Percentiles rank a stretch among this genome's conserved stretches.
These are phyloP conservation scores for Pseudonitzschia multiseries DNA, from an alignment of 108 stramenopile genomes.

Conservation along the genomic window DNA sequence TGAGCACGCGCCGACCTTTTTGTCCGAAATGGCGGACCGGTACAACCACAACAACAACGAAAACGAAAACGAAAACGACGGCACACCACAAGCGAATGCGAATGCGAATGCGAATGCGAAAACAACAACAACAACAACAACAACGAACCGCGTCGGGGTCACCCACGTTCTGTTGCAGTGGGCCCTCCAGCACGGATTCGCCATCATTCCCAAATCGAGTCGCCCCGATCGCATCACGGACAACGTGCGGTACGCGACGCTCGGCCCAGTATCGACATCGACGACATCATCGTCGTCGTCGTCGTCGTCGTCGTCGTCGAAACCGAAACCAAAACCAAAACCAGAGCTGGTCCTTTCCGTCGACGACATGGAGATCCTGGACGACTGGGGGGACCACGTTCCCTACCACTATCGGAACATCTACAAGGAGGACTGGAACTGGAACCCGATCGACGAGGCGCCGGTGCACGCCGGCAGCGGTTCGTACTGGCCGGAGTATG, in stretches of 20 bases:
- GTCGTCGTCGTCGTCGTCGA: no score
- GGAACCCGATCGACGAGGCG: conserved; percentile 36
- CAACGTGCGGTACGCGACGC: conserved; percentile 52
- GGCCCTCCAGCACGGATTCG: conserved; percentile 54
- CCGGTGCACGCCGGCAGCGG: conserved; percentile 10
- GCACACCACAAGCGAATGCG: no score
- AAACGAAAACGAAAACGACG: conserved; percentile 17
- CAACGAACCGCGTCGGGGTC: conserved; percentile 64
- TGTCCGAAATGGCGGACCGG: conserved; percentile 46
- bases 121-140: no score
- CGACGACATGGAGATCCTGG: conserved; percentile 53
- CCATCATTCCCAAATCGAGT: conserved; percentile 67
- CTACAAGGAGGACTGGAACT: conserved; percentile 26
- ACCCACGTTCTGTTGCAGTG: conserved; percentile 67
- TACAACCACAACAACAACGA: conserved; percentile 6
- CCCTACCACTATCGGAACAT: conserved; percentile 3
- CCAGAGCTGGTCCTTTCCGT: no score
- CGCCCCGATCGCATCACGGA: conserved; percentile 59
- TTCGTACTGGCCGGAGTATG: neutral
- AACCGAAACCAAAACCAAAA: no score
- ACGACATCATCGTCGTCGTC: no score
- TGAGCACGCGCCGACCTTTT: conserved; percentile 27
- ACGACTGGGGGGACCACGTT: conserved; percentile 25
- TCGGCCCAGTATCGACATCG: no score
- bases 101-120: no score